Base-by-base conservation (phyloP, 306 rosid genomes). In the Medicago lupulina region DNA sequence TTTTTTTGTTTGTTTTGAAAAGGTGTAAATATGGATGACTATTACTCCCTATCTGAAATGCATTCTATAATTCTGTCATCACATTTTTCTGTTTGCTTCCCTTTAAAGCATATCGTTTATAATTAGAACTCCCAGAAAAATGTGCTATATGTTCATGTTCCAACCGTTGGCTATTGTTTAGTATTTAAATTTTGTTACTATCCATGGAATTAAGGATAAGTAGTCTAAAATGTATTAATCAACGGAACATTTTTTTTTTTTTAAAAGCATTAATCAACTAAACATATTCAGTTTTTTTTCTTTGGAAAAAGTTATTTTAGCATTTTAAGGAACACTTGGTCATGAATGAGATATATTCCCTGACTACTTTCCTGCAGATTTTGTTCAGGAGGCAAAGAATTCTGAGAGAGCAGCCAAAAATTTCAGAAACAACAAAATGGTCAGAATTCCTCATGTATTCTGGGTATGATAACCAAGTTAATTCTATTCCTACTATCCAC, bases 351-450 rank as follows among this genome's bases (percentile, higher is more conserved):
- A 63, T 70, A 44, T 49, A 46, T 41, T 16, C 36, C 64, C 67
- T 54, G 23, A 74, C 57, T 77, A 34, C 18, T 62, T 67, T 55
- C 80, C 25, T 62, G 58, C 92, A 93, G 98, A 94, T 75, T 94
- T 94, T 80, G 75, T 91, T 71, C 88, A 91, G 77, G 98, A 94
- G 87, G 97, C 92, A 70, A 85, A 83, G 83, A 94, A 91, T 83
- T 86, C 96, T 31, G 97, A 91, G 92, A 91, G 81, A 83, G 87
- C 96, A 67, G 86, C 94, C 62, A 81, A 72, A 73, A 86, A 79
- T 80, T 90, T 94, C 63, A 83, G 75, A 86, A 85, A 86, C 83
- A 89, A 88, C 78, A 84, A 87, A 78, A 47, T 84, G 74, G 81
- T 91, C 89, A 81, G 64, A 83, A 80, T 91, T 87, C 98, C 98